Evolutionary conservation across 805 yeast genomes (phyloP).

Genomic region (Saccharomycopsis oosterbeekiorum): DNA sequence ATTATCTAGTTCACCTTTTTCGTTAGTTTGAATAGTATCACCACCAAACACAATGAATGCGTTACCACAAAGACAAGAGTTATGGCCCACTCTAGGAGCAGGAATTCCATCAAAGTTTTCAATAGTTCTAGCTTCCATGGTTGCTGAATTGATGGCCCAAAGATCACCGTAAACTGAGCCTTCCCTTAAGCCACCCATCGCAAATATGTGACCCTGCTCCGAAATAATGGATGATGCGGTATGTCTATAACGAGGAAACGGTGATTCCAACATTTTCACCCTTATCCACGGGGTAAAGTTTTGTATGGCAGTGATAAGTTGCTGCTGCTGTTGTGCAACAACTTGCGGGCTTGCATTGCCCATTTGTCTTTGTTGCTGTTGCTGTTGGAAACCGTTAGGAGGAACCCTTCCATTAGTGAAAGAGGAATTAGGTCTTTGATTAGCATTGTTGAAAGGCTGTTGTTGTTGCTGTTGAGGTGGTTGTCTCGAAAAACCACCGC

Average conservation of each 20-base stretch:
- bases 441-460: background rate
- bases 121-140: constrained; percentile 39
- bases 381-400: constrained; percentile 2
- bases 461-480: constrained; percentile 3
- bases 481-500: background rate
- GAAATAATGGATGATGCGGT: constrained; percentile 70
- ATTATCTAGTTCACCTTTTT: constrained; percentile 73
- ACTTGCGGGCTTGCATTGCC: constrained; percentile 3
- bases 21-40: constrained; percentile 76
- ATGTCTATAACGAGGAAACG: constrained; percentile 93
- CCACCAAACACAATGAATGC: constrained; percentile 96
- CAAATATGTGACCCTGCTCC: constrained; percentile 69
- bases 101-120: constrained; percentile 75
- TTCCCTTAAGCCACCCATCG: constrained; percentile 94
- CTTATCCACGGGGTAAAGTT: constrained; percentile 55
- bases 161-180: constrained; percentile 91
- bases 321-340: constrained; percentile 23
- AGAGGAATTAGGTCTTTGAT: background rate
- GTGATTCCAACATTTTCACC: constrained; percentile 57
- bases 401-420: background rate
- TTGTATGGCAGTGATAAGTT: constrained; percentile 2
- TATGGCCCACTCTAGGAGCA: constrained; percentile 95
- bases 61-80: constrained; percentile 83
- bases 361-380: background rate
- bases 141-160: constrained; percentile 47